These are phyloP conservation scores for Aspergillus nanangensis DNA, from an alignment of 495 filamentous ascomycete genomes.

Conservation along the genomic window DNA sequence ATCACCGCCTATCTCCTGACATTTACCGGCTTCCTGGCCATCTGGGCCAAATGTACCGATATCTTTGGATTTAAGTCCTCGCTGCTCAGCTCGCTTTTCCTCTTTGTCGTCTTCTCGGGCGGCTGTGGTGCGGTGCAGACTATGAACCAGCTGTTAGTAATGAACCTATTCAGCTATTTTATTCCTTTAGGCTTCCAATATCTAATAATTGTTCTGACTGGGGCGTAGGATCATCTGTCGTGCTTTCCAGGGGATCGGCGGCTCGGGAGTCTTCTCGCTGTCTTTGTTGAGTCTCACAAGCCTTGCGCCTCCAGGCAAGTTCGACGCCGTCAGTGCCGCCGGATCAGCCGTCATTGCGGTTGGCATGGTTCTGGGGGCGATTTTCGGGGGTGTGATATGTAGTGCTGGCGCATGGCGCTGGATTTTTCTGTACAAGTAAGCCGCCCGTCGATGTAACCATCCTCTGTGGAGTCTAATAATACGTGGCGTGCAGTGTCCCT, in stretches of 20 bases:
- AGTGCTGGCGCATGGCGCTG: constrained; percentile 53
- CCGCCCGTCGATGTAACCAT: not conserved
- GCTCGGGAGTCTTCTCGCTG: constrained; percentile 50
- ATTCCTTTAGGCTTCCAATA: not conserved
- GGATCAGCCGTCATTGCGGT: constrained; percentile 18
- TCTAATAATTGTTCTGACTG: not conserved
- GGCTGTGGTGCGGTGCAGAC: constrained; percentile 43
- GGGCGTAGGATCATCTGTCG: constrained; percentile 48
- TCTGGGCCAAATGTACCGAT: constrained; percentile 57
- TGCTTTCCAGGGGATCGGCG: constrained; percentile 54
- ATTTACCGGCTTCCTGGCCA: constrained; percentile 46
- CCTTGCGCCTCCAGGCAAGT: constrained; percentile 45
- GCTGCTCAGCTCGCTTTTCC: constrained; percentile 42
- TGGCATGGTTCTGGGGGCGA: constrained; percentile 37
- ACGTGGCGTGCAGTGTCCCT: constrained; percentile 10
- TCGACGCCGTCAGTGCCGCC: constrained; percentile 40
- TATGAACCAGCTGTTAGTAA: constrained; percentile 50
- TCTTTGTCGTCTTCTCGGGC: constrained; percentile 52
- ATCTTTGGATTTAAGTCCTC: constrained; percentile 52
- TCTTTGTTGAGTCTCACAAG: constrained; percentile 41
- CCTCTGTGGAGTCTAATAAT: not conserved
- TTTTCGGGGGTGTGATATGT: constrained; percentile 60
- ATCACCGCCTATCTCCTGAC: constrained; percentile 50
- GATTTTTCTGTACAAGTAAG: constrained; percentile 60
- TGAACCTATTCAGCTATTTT: too few species aligned